Base-by-base conservation (phyloP, 2,329 filamentous ascomycete species). In the Ophidiomyces ophidiicola region DNA sequence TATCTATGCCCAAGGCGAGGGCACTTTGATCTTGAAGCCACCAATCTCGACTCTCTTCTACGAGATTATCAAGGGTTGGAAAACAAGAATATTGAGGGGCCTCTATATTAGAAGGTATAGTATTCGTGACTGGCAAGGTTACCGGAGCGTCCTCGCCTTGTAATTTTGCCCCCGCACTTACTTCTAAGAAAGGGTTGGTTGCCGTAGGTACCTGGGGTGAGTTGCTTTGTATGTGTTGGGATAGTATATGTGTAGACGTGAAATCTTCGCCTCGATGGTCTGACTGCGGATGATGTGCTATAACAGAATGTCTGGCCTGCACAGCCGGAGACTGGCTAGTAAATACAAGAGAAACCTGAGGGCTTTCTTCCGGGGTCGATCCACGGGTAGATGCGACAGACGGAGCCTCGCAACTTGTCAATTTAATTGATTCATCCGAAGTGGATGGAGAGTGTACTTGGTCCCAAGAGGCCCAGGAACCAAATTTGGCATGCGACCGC, bases 401-500 rank as follows among this genome's bases (percentile, higher is more conserved):
- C n/a, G 7, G n/a, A 5, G 26, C 39, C 25, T 29, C 17, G 2
- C 29, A 14, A n/a, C 40, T 36, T n/a, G 36, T 20, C 12, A 30
- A 14, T 37, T 37, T 40, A 4, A 23, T 29, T 2, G 43, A 45
- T 14, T 32, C 43, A 20, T 36, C 39, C 4, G 43, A 42, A 14
- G 41, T 40, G 12, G 47, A 44, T n/a, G 74, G 74, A 2, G 76
- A 77, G 1, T 71, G 69, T 5, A 76, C 68, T 37, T 78, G 76
- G 0, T 71, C 70, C 38, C 72, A 62, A 2, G 57, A 54, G 7
- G 60, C 59, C 71, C 80, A 86, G 2, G 71, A 72, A 1, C 84
- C 85, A 59, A 82, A 94, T 60, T 80, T 88, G 31, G 74, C 68
- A 53, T 92, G 83, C 1, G 84, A 81, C 24, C 85, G 74, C 34